Base-by-base conservation (phyloP, 495 filamentous ascomycete species). In the Trichoderma reesei region DNA sequence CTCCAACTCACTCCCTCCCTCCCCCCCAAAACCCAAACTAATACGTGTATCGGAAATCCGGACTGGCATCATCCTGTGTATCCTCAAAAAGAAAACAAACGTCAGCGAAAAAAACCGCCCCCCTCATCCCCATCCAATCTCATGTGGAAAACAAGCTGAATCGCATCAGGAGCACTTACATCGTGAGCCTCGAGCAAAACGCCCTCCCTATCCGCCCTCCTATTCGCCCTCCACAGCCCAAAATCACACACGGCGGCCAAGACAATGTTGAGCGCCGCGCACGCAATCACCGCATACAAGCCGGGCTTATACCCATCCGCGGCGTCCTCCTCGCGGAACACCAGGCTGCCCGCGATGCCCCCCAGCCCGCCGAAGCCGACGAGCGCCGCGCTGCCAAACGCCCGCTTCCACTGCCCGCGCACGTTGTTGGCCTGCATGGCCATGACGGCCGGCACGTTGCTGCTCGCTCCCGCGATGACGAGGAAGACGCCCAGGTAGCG, bases 381-480 rank as follows among this genome's bases (percentile, higher is more conserved):
- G 9, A 88, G 76, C 2, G 80, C 84, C 1, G 85, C 85, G 63
- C 78, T 81, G 69, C 76, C 81, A 44, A 88, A 80, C 1, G 85
- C 85, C 2, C 86, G 78, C 65, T 83, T 86, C 86, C 85, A 88
- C 72, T 87, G 85, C 18, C 85, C 85, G 54, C 83, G 82, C 70
- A 88, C 80, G 70, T 88, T 88, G 75, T 87, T 88, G 37, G 84
- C 83, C 72, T 88, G 85, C 68, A 86, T 87, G 0, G 84, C 79
- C 79, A 88, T 75, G 54, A 77, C 67, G 16, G 72, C 71, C 5
- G 82, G 86, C 41, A 86, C 79, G 69, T 87, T 88, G 16, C 84
- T 77, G 71, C 88, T 88, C 56, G 78, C 77, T 14, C 81, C 81
- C 3, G 82, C 81, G 1, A 83, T 84, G 39, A 79, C 78, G 41